These are phyloP conservation scores for Fusarium cicatricum DNA, from an alignment of 2,329 filamentous ascomycete genomes.

Conservation along the genomic window DNA sequence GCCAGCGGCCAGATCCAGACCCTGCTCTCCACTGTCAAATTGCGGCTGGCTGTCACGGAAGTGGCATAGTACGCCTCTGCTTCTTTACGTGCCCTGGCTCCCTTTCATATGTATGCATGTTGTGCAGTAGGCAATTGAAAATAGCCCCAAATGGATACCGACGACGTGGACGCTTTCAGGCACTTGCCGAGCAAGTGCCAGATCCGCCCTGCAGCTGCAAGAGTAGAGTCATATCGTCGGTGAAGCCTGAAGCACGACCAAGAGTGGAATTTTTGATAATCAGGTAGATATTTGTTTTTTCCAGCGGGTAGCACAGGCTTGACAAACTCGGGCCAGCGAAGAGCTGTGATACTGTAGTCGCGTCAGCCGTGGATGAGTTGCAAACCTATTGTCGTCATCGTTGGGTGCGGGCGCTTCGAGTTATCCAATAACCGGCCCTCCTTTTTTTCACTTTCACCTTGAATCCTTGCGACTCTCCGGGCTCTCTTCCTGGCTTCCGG, in stretches of 20 bases:
- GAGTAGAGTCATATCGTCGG: slow-evolving; percentile 38
- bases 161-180: slow-evolving; percentile 41
- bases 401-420: slow-evolving; percentile 26
- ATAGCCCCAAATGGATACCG: slow-evolving; percentile 39
- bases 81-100: slow-evolving; percentile 34
- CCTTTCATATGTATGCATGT: slow-evolving; percentile 42
- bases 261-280: background rate
- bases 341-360: slow-evolving; percentile 27
- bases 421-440: slow-evolving; percentile 30
- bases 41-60: slow-evolving; percentile 34
- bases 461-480: slow-evolving; percentile 32
- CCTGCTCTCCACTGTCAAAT: slow-evolving; percentile 24
- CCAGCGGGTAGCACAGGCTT: slow-evolving; percentile 6
- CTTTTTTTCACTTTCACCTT: slow-evolving; percentile 19
- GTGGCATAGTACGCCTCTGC: slow-evolving; percentile 34
- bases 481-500: slow-evolving; percentile 40
- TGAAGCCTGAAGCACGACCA: slow-evolving; percentile 37
- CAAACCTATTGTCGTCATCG: slow-evolving; percentile 41
- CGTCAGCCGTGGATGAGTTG: slow-evolving; percentile 35
- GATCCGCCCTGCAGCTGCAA: slow-evolving; percentile 37
- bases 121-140: slow-evolving; percentile 41
- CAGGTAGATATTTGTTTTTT: background rate
- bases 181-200: slow-evolving; percentile 36
- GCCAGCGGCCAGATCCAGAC: slow-evolving; percentile 29
- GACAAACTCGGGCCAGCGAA: slow-evolving; percentile 24